phyloP scores from a whole-genome alignment of 148 eudicot genomes.

The Cornus florida region DNA sequence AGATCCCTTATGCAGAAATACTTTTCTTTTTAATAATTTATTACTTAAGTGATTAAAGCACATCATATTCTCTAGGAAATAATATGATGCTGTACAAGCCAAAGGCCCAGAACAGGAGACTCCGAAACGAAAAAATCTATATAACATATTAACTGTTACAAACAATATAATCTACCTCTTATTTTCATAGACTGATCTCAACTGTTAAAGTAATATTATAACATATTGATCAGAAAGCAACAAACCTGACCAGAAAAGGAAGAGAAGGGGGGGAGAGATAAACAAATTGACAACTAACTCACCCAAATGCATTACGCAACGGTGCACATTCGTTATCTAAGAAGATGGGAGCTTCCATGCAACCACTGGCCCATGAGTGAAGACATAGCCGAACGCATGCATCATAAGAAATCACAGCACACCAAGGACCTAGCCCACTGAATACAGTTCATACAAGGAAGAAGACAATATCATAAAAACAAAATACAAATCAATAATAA shows the following conservation, averaged over 20 bases:
- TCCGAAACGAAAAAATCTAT: not conserved
- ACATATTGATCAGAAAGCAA: not conserved
- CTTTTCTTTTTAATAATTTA: not conserved
- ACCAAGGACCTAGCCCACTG: constrained; percentile 89
- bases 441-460: constrained; percentile 7
- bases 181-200: not conserved
- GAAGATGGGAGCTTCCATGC: constrained; percentile 79
- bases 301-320: constrained; percentile 77
- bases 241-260: not conserved
- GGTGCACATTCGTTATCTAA: constrained; percentile 75
- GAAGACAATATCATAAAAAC: not conserved
- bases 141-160: no score
- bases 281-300: constrained; percentile 19
- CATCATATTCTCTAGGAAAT: no score
- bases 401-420: constrained; percentile 75
- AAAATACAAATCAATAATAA: constrained; percentile 1
- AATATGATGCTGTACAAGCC: not conserved
- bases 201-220: not conserved
- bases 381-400: constrained; percentile 91
- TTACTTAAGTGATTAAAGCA: no score
- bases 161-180: not conserved
- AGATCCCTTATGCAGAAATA: not conserved
- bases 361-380: constrained; percentile 80
- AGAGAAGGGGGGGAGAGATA: not conserved
- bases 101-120: not conserved